Percentiles rank a stretch among this genome's conserved stretches.
phyloP scores from a whole-genome alignment of 106 monocot genomes.

The Xerophyta viscosa region DNA sequence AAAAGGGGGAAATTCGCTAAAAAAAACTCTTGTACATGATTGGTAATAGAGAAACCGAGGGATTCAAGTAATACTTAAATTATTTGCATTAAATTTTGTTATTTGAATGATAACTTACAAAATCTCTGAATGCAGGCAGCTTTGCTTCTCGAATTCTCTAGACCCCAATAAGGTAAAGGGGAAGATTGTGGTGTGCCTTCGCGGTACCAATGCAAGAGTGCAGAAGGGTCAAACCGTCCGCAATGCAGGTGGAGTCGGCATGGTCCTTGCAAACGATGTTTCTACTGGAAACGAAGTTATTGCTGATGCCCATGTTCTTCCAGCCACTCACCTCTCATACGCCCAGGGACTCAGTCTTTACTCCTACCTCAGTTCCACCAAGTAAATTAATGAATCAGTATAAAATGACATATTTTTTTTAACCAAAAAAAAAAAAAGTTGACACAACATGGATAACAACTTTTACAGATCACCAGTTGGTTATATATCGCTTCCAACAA shows the following conservation, averaged over 20 bases:
- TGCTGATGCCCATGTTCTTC: conserved; percentile 25
- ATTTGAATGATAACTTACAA: no score
- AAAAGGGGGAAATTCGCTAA: no score
- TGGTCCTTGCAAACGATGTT: conserved; percentile 29
- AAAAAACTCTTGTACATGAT: no score
- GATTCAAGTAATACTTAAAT: no score
- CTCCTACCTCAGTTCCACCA: conserved; percentile 34
- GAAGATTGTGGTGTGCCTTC: conserved; percentile 36
- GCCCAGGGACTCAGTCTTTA: conserved; percentile 20
- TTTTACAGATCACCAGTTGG: conserved; percentile 22
- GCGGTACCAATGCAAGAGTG: conserved; percentile 9
- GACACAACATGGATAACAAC: no score
- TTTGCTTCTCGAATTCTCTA: conserved; percentile 17
- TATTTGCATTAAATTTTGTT: no score
- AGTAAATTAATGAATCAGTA: no score
- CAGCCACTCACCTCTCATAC: conserved; percentile 31
- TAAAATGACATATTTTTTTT: no score
- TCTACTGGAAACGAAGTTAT: conserved; percentile 19
- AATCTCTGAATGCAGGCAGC: conserved; percentile 26
- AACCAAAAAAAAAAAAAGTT: no score
- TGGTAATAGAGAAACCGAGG: no score
- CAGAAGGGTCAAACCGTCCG: conserved; percentile 18
- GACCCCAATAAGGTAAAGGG: conserved; percentile 34
- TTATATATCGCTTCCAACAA: conserved; percentile 29
- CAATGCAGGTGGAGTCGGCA: conserved; percentile 37